Percentiles rank a stretch among this genome's conserved stretches.
Conservation (phyloP, 192 early-diverging fungal species). For the Backusella tarrabulga region DNA sequence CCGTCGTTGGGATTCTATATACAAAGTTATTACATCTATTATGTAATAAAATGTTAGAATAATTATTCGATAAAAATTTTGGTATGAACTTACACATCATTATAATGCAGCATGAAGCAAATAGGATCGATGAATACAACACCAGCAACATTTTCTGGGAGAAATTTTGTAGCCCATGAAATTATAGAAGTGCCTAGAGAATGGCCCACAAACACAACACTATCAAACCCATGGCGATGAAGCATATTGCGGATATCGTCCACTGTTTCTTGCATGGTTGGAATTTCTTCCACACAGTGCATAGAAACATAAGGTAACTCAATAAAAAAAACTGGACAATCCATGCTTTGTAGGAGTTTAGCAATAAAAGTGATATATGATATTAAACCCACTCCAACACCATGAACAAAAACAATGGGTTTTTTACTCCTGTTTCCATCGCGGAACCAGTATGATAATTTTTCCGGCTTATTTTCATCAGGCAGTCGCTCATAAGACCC, state of each 20-base stretch:
- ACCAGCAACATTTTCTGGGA: slow-evolving; percentile 45
- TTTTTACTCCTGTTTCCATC: slow-evolving; percentile 22
- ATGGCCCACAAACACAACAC: slow-evolving; percentile 65
- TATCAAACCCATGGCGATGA: slow-evolving; percentile 42
- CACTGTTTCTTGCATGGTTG: slow-evolving; percentile 55
- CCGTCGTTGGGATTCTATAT: slow-evolving; percentile 42
- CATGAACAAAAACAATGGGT: slow-evolving; percentile 55
- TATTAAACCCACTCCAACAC: slow-evolving; percentile 62
- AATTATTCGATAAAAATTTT: neutral
- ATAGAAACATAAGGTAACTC: slow-evolving; percentile 67
- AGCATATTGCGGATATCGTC: slow-evolving; percentile 59
- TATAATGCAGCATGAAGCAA: slow-evolving; percentile 61
- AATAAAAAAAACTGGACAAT: slow-evolving; percentile 44
- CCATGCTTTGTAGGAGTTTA: slow-evolving; percentile 37
- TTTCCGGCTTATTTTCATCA: neutral
- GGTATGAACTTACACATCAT: slow-evolving; percentile 39
- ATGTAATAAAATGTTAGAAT: neutral
- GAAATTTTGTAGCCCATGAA: slow-evolving; percentile 56
- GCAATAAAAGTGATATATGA: slow-evolving; percentile 53
- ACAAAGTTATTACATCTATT: slow-evolving; percentile 56
- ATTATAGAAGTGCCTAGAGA: slow-evolving; percentile 61
- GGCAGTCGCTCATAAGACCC: neutral
- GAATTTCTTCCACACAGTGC: slow-evolving; percentile 56
- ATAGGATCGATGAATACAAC: slow-evolving; percentile 66
- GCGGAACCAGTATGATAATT: slow-evolving; percentile 32